Evolutionary conservation across 2,329 filamentous ascomycete species (phyloP), one percentile per base, ranked within the genome.

Genomic region (Sordariomycetes sp.): DNA sequence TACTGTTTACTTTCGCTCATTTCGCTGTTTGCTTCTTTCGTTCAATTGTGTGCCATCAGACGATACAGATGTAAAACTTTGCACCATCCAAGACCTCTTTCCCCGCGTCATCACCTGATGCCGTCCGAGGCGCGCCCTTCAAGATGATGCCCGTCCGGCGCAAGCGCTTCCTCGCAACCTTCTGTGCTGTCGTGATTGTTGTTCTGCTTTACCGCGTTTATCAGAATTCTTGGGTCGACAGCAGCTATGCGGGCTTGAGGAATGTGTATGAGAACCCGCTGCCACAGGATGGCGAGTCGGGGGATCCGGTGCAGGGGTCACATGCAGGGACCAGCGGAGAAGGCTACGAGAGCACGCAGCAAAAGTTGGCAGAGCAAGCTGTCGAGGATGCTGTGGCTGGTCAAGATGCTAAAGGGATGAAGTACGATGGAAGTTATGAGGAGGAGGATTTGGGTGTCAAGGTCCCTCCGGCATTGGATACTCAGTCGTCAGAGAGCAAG

Each of bases 111-210:
- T n/a, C n/a, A n/a, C n/a, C n/a, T n/a, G n/a, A n/a, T n/a, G n/a
- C n/a, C n/a, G n/a, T n/a, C n/a, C n/a, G n/a, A n/a, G n/a, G n/a
- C n/a, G 8, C 25, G 12, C n/a, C 25, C 14, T 11, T 28, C 25
- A 16, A n/a, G n/a, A 54, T 47, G 46, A 76, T 81, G 68, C 54
- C 72, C 38, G 72, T 78, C 33, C 64, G 79, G 46, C 65, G 76
- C 50, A 79, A 79, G 48, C 70, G 78, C 39, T 61, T 77, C 37
- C 76, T 79, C 40, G n/a, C n/a, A n/a, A 52, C 75, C 21, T 50
- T 75, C 40, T 68, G 69, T 45, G 67, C 75, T 35, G 54, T 71
- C 40, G 51, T 78, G 37, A 54, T 75, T 32, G 54, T 75, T 32
- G 59, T 80, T 39, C 61, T 73, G 34, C 54, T 75, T 33, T 70